Evolutionary conservation across 352 stramenopile genomes (phyloP).

Genomic region (Phytophthora quininea): DNA sequence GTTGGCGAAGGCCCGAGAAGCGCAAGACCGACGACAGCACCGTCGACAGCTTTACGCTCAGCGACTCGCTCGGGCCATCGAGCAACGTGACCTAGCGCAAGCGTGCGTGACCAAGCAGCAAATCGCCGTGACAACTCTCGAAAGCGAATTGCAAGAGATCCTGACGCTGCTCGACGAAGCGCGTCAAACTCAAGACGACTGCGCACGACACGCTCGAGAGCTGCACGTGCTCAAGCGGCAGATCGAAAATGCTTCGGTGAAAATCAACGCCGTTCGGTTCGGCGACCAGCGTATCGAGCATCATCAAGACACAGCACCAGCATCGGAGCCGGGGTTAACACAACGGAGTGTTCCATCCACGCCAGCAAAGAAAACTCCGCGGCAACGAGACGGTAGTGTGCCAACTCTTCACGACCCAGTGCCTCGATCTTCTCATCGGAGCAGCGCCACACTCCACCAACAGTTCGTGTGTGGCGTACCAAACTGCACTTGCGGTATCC

Average conservation of each 20-base stretch:
- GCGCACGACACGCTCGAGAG: constrained; percentile 26
- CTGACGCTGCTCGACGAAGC: constrained; percentile 38
- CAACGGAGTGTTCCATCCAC: constrained; percentile 10
- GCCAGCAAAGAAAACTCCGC: constrained; percentile 18
- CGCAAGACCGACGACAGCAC: constrained; percentile 23
- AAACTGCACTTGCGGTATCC: constrained; percentile 60
- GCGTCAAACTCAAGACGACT: constrained; percentile 44
- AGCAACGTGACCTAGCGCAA: constrained; percentile 37
- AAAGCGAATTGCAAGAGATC: constrained; percentile 44
- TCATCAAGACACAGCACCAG: constrained; percentile 1
- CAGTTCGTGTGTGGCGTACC: constrained; percentile 57
- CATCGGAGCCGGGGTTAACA: not conserved
- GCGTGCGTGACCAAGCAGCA: constrained; percentile 49
- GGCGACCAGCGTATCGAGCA: constrained; percentile 8
- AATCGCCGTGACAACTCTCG: constrained; percentile 41
- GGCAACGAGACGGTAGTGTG: constrained; percentile 3
- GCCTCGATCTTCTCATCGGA: not conserved
- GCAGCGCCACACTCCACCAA: constrained; percentile 4
- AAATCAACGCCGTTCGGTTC: constrained; percentile 44
- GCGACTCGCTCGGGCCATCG: constrained; percentile 19
- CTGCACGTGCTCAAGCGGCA: constrained; percentile 55
- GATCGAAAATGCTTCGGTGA: constrained; percentile 57
- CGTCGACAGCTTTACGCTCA: constrained; percentile 33
- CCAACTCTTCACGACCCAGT: not conserved
- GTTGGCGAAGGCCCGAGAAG: constrained; percentile 23